Conservation (phyloP, 768 basidiomycete species). For the Tricholoma hemisulphureum region DNA sequence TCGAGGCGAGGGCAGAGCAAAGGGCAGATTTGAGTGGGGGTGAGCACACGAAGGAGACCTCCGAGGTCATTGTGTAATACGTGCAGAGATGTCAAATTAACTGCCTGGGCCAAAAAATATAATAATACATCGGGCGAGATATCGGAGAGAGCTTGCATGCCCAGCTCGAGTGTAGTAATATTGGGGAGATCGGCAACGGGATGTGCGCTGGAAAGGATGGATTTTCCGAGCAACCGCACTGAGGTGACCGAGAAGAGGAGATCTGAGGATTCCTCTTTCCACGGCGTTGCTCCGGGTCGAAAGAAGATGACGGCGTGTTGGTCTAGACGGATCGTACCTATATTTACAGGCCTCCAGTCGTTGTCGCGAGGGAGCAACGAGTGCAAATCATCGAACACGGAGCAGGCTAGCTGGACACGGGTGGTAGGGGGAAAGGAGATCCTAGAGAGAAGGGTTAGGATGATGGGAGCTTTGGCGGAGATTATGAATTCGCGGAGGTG, state of each 20-base stretch:
- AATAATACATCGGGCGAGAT: conserved; percentile 10
- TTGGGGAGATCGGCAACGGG: conserved; percentile 11
- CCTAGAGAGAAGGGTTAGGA: conserved; percentile 25
- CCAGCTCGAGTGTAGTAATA: conserved; percentile 32
- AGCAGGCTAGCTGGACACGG: conserved; percentile 29
- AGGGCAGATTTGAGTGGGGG: not conserved
- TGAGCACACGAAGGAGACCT: conserved; percentile 22
- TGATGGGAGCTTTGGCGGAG: conserved; percentile 23
- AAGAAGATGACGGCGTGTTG: conserved; percentile 5
- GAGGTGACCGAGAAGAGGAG: conserved; percentile 6
- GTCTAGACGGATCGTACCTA: conserved; percentile 5
- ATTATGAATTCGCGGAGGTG: conserved; percentile 31
- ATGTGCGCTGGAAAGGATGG: not conserved
- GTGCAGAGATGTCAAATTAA: conserved; percentile 1
- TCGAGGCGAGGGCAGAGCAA: conserved; percentile 25
- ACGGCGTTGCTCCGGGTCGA: not conserved
- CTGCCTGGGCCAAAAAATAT: conserved; percentile 1
- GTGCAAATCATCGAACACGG: conserved; percentile 24
- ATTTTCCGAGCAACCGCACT: not conserved
- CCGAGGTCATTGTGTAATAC: conserved; percentile 16
- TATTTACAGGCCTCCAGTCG: conserved; percentile 6
- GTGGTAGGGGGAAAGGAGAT: conserved; percentile 22
- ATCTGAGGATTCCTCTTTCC: conserved; percentile 1
- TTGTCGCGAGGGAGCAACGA: conserved; percentile 27
- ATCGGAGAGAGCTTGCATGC: conserved; percentile 28